Percentiles rank a stretch among this genome's conserved stretches.
Evolutionary conservation across 1,284 basidiomycete genomes (phyloP).

Genomic region (Marasmius oreades): DNA sequence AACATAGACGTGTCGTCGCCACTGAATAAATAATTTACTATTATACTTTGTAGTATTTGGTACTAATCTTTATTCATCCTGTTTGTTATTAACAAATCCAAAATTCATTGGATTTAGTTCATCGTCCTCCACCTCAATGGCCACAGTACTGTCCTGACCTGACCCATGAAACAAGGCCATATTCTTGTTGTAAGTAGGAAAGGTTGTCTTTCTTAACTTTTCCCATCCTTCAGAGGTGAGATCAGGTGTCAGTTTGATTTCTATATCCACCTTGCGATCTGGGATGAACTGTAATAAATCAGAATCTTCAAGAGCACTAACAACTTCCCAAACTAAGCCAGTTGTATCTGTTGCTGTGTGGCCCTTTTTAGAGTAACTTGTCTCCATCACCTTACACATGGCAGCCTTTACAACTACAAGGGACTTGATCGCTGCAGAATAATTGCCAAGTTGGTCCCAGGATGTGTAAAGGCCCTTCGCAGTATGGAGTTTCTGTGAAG

Average conservation of each 20-base stretch:
- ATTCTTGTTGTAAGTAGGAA: background rate
- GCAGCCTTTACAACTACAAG: background rate
- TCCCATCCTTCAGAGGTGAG: background rate
- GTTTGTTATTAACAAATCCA: too few species aligned
- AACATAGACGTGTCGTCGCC: background rate
- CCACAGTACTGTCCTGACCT: background rate
- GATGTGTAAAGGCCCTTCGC: too few species aligned
- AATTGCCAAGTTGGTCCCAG: too few species aligned
- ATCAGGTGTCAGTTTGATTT: background rate
- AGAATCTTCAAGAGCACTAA: background rate
- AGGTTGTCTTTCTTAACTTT: background rate
- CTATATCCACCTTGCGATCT: background rate
- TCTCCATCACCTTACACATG: background rate
- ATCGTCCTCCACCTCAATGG: too few species aligned
- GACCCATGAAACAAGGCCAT: background rate
- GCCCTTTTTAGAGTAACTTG: too few species aligned
- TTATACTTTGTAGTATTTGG: too few species aligned
- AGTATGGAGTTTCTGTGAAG: background rate
- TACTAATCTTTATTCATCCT: too few species aligned
- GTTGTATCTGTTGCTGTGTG: too few species aligned
- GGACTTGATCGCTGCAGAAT: background rate
- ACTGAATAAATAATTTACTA: too few species aligned
- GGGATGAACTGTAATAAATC: background rate
- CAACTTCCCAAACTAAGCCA: too few species aligned
- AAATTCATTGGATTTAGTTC: too few species aligned